phyloP scores from a whole-genome alignment of 2,329 filamentous ascomycete species.

The Seiridium cupressi region DNA sequence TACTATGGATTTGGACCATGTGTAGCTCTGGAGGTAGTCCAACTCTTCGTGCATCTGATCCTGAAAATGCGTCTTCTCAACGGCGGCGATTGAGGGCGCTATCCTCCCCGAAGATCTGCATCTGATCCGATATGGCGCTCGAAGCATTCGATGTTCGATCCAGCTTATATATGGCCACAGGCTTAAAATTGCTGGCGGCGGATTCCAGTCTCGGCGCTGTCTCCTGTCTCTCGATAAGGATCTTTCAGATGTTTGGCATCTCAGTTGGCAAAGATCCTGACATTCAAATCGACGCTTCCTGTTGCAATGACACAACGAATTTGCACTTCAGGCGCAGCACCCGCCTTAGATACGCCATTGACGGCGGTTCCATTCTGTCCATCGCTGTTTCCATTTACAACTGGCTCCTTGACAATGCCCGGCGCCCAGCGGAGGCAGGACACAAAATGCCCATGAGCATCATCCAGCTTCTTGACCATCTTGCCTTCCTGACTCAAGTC shows the following conservation, averaged over 20 bases:
- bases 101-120: not conserved
- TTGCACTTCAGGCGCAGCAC: slow-evolving; percentile 51
- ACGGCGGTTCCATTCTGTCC: slow-evolving; percentile 38
- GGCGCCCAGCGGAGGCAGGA: slow-evolving; percentile 88
- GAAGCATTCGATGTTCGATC: too few relatives aligned
- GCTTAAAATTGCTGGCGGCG: too few relatives aligned
- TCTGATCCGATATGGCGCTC: not conserved
- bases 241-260: not conserved
- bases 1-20: too few relatives aligned
- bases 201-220: not conserved
- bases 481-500: slow-evolving; percentile 87
- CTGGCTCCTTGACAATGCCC: slow-evolving; percentile 61
- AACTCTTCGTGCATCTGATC: too few relatives aligned
- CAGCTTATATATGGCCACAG: too few relatives aligned
- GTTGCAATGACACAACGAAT: slow-evolving; percentile 86
- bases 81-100: not conserved
- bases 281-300: slow-evolving; percentile 77
- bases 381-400: slow-evolving; percentile 38
- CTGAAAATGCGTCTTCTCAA: not conserved
- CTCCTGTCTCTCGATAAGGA: not conserved
- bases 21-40: too few relatives aligned
- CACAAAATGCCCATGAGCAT: slow-evolving; percentile 81
- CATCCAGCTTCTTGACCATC: slow-evolving; percentile 77
- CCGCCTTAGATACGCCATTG: slow-evolving; percentile 46
- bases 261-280: slow-evolving; percentile 72